Evolutionary conservation across 1,284 basidiomycete genomes (phyloP), one percentile per base, ranked within the genome.

Genomic region (Sparassis latifolia): DNA sequence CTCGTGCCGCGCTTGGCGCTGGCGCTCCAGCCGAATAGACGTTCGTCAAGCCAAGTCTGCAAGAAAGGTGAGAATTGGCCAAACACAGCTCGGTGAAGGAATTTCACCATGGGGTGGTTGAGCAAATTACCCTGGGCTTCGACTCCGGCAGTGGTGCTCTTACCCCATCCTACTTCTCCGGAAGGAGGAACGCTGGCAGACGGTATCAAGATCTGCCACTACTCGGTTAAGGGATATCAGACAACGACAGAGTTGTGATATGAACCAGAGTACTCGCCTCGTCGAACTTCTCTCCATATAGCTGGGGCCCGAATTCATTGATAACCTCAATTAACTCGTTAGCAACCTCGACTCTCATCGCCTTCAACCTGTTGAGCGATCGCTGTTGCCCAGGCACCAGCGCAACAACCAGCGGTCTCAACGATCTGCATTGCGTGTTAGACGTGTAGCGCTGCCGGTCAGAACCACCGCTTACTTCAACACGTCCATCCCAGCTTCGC

Each of bases 401-500:
- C 27, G 93, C 89, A 53, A 99, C 79, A 60, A 99, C 77, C 50
- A 99, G 78, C 9, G 97, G 97, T 37, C 92, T 84, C 20, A 99
- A 76, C 30, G 94, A 96, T 69, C 92, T 96, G 56, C 27, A 51
- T 33, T 41, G 47, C 49, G 9, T 27, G 42, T 55, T 43, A 58
- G 44, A 40, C 62, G 49, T 46, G 45, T 37, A 37, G 40, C 44
- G 41, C 73, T 68, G 75, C 75, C 62, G 76, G 66, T 49, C 74
- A 70, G 54, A n/a, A 62, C 78, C 20, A 20, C 20, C 20, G 20
- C 20, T 58, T 55, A 97, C 92, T 99, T 99, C 57, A 97, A 79
- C 35, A 99, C 94, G 65, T 99, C 97, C 82, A 98, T 89, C 37
- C 97, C 97, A 20, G 96, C 97, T 69, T 99, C 97, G 44, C 96